Base-by-base conservation (phyloP, 352 stramenopile genomes). In the Lagenidium sp. region DNA sequence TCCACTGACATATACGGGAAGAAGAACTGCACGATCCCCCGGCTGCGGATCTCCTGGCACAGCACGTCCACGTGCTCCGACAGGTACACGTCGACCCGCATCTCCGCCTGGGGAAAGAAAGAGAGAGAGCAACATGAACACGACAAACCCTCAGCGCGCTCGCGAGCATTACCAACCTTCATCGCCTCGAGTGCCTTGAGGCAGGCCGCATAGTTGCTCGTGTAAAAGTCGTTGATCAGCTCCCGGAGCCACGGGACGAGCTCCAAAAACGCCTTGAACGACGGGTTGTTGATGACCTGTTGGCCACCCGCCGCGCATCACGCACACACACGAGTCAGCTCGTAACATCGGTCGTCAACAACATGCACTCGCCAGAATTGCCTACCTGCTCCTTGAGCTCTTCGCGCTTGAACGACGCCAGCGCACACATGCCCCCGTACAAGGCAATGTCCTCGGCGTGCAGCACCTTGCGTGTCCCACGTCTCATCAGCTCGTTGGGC, bases 1-100 rank as follows among this genome's bases (percentile, higher is more conserved):
- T 95, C 75, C 10, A 94, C 85, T 0, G 82, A 94, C 38, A 91
- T 38, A 36, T 94, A 95, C 40, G 85, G 78, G 39, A 78, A 73
- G 54, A 95, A 93, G 55, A 92, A 95, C 65, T 95, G 85, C 38
- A 89, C 77, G 44, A 95, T 87, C 6, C 73, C 84, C 16, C 80
- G 75, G 36, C 68, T 80, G 34, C 82, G 81, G 48, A 95, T 95
- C 50, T 92, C 70, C 23, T 79, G 70, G 57, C 68, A 79, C 20
- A 95, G 48, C 30, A 69, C 57, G 20, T 82, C 68, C 6, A 95
- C 76, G 53, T 92, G 80, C 10, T 65, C 53, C 29, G 63, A 72
- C 16, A 95, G 47, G 30, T 94, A 89, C 30, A 95, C 54, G 55
- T 95, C 85, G 13, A 94, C 40, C 19, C 56, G 46, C n/a, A 92